Conservation (phyloP, 352 stramenopile genomes). For the Globisporangium sylvaticum region DNA sequence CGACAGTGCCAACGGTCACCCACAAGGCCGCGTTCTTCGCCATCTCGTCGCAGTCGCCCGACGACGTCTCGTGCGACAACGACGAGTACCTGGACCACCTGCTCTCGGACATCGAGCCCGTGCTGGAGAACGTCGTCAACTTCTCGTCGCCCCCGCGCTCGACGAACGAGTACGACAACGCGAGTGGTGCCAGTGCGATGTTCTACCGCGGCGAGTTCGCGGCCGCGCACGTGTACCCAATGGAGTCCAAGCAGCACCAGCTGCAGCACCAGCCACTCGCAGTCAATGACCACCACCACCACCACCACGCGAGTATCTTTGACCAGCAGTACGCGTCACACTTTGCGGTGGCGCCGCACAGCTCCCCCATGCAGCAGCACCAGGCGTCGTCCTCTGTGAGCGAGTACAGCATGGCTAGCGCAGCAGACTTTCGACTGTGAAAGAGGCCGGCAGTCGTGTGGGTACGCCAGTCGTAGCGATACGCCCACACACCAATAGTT, state of each 20-base stretch:
- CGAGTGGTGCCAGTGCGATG: not conserved
- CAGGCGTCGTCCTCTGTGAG: not conserved
- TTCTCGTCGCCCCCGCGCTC: constrained; percentile 23
- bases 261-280: not conserved
- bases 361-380: not conserved
- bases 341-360: not conserved
- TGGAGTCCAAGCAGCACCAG: not conserved
- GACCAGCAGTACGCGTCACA: not conserved
- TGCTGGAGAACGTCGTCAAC: constrained; percentile 47
- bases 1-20: not conserved
- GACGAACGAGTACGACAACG: not conserved
- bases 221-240: not conserved
- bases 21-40: not conserved
- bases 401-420: not conserved
- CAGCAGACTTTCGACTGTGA: constrained; percentile 5
- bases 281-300: not conserved
- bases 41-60: constrained; percentile 7
- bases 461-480: not conserved
- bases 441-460: not conserved
- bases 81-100: constrained; percentile 42
- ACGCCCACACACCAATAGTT: not conserved
- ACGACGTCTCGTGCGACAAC: constrained; percentile 23
- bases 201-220: not conserved
- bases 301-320: not conserved
- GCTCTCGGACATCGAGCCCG: constrained; percentile 43